Conservation (phyloP, 352 stramenopile species). For the Salisapilia sapeloensis region DNA sequence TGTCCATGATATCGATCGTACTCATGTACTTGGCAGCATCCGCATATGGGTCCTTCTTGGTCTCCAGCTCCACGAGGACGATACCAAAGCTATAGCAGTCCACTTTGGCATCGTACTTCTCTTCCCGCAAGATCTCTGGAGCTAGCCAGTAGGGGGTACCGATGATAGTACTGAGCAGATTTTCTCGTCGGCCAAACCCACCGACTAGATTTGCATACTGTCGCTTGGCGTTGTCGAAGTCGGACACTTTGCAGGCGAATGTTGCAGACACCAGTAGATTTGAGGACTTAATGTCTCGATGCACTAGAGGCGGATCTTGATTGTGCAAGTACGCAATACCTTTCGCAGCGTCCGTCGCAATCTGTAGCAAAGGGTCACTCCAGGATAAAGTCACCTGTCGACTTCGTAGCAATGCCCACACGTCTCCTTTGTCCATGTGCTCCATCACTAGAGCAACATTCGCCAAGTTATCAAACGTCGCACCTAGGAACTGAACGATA, state of each 20-base stretch:
- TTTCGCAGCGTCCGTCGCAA: conserved; percentile 66
- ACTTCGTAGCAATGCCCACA: conserved; percentile 39
- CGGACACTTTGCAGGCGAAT: conserved; percentile 68
- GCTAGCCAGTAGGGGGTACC: conserved; percentile 78
- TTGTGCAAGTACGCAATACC: conserved; percentile 71
- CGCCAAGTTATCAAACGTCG: conserved; percentile 65
- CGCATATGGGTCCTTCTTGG: conserved; percentile 50
- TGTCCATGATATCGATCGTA: conserved; percentile 73
- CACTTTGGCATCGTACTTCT: conserved; percentile 65
- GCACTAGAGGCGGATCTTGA: conserved; percentile 54
- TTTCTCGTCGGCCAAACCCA: too few relatives aligned
- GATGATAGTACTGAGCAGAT: conserved; percentile 54
- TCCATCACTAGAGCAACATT: conserved; percentile 67
- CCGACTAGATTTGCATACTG: conserved; percentile 13
- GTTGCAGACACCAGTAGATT: conserved; percentile 60
- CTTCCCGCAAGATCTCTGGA: conserved; percentile 69
- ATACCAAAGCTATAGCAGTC: conserved; percentile 83
- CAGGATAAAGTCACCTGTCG: conserved; percentile 46
- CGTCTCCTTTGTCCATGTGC: conserved; percentile 56
- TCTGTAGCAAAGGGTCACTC: conserved; percentile 64
- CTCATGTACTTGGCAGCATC: conserved; percentile 28
- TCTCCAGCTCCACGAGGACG: conserved; percentile 73
- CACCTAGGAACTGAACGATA: conserved; percentile 77
- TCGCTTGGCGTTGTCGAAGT: conserved; percentile 66
- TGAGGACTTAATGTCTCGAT: conserved; percentile 70